Conservation (phyloP, 306 rosid species). For the Pueraria montana region DNA sequence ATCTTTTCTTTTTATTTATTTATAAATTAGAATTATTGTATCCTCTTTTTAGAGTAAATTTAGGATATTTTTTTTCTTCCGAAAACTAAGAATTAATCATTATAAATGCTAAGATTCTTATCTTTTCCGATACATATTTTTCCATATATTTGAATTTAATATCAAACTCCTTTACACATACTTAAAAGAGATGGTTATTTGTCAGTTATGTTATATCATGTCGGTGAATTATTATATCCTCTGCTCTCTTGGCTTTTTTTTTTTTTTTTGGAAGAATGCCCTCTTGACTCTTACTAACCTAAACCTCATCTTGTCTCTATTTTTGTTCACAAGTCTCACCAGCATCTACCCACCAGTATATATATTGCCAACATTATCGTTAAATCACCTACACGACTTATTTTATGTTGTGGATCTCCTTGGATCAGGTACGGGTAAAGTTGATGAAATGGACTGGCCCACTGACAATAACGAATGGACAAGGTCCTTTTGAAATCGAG, state of each 20-base stretch:
- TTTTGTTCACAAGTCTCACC: conserved; percentile 45
- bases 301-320: conserved; percentile 39
- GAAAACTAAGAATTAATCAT: no score
- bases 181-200: no score
- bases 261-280: no score
- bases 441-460: conserved; percentile 30
- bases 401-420: conserved; percentile 4
- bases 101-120: no score
- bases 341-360: conserved; percentile 49
- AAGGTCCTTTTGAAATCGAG: conserved; percentile 2
- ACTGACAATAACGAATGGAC: not conserved
- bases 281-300: conserved; percentile 28
- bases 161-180: no score
- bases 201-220: no score
- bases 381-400: not conserved
- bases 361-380: conserved; percentile 43
- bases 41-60: no score
- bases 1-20: not conserved
- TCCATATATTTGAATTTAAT: no score
- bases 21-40: not conserved
- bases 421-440: not conserved
- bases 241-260: no score
- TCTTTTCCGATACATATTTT: no score
- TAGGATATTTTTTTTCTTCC: no score
- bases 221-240: not conserved